phyloP scores from a whole-genome alignment of 495 filamentous ascomycete genomes.

The Hypoxylon cercidicola region DNA sequence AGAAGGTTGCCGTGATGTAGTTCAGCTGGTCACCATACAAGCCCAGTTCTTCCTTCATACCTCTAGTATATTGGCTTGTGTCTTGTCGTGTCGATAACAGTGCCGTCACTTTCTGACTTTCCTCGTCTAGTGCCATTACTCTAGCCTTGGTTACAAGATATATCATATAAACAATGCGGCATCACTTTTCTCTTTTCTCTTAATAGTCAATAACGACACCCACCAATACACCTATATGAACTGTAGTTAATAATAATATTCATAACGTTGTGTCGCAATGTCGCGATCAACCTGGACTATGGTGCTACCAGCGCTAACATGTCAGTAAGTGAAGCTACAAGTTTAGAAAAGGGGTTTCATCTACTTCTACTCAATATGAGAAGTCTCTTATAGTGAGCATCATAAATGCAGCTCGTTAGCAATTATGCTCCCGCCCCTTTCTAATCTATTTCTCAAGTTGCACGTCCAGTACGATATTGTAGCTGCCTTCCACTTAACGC shows the following conservation, averaged over 20 bases:
- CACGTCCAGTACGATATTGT: constrained; percentile 16
- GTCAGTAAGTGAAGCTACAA: neutral
- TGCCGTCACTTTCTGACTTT: constrained; percentile 7
- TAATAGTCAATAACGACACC: neutral
- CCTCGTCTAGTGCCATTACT: constrained; percentile 2
- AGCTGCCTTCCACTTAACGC: no score
- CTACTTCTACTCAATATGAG: neutral
- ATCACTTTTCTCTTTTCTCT: neutral
- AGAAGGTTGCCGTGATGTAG: constrained; percentile 51
- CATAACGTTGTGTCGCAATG: constrained; percentile 4
- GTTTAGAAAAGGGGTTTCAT: neutral
- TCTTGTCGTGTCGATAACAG: constrained; percentile 5
- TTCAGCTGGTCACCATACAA: constrained; percentile 46
- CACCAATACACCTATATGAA: neutral
- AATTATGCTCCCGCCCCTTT: constrained; percentile 8
- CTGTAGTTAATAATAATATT: neutral
- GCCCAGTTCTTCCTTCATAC: constrained; percentile 48
- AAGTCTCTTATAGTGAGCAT: neutral
- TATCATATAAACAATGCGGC: neutral
- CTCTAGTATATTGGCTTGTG: constrained; percentile 8
- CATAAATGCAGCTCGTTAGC: neutral
- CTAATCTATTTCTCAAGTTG: neutral
- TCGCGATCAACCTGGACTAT: constrained; percentile 25
- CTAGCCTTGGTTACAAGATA: neutral
- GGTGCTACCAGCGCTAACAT: constrained; percentile 18